Conservation (phyloP, 2,329 filamentous ascomycete genomes). For the Trichoderma afroharzianum region DNA sequence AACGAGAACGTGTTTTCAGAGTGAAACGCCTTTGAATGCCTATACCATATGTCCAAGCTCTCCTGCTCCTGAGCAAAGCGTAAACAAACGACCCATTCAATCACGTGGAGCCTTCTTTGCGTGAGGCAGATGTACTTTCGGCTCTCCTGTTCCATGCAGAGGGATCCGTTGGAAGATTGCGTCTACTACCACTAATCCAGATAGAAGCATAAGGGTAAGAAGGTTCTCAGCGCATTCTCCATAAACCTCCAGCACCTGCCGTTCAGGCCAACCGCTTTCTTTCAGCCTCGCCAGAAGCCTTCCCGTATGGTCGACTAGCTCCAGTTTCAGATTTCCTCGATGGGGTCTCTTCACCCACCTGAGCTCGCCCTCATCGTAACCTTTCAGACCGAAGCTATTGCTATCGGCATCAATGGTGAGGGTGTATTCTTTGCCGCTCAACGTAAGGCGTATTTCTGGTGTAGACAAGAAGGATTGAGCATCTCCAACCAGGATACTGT, state of each 20-base stretch:
- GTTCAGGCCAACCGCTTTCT: too few species aligned
- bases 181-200: neutral
- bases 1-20: neutral
- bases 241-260: neutral
- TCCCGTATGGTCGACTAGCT: neutral
- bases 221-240: neutral
- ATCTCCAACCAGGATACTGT: too few species aligned
- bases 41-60: neutral
- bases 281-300: neutral
- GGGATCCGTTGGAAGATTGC: neutral
- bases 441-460: neutral
- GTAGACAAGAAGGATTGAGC: neutral
- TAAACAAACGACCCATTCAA: neutral
- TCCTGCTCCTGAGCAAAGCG: neutral
- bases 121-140: too few species aligned
- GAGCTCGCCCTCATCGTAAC: neutral
- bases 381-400: neutral
- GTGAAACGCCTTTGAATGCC: neutral
- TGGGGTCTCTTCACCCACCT: neutral
- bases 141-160: neutral
- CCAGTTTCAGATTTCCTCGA: neutral
- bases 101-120: neutral
- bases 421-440: neutral
- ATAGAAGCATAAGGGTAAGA: neutral
- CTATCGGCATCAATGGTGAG: neutral